A percentile compares a stretch with the other conserved stretches of the same genome.
phyloP scores from a whole-genome alignment of 345 rosid genomes.

The Kernera saxatilis region DNA sequence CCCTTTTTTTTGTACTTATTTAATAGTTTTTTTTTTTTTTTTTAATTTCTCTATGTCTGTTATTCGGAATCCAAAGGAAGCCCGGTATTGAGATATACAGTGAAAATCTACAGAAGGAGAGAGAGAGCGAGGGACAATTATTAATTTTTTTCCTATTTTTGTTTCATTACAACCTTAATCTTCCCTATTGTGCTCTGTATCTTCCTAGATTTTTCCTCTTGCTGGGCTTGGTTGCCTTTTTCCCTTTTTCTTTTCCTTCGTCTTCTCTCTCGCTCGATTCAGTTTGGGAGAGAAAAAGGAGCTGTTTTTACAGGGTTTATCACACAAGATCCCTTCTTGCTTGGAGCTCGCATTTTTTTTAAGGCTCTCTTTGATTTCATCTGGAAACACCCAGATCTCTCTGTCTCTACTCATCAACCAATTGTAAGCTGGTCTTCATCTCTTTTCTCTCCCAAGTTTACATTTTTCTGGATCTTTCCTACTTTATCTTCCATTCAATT shows the following conservation, averaged over 20 bases:
- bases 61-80: conserved; percentile 8
- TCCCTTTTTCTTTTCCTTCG: neutral
- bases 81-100: conserved; percentile 9
- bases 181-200: conserved; percentile 1
- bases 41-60: neutral
- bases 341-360: neutral
- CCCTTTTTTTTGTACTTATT: neutral
- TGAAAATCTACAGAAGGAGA: conserved; percentile 9
- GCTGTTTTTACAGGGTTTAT: conserved; percentile 35
- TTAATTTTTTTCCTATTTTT: neutral
- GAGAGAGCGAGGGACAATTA: neutral
- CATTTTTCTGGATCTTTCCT: neutral
- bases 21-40: neutral
- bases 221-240: conserved; percentile 24
- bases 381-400: conserved; percentile 21
- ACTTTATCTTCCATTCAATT: neutral
- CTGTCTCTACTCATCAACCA: neutral
- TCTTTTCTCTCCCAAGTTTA: neutral
- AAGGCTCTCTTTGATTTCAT: conserved; percentile 15
- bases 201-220: conserved; percentile 5
- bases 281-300: conserved; percentile 7
- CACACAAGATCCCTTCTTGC: conserved; percentile 19
- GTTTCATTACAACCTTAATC: conserved; percentile 25
- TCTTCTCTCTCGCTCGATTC: conserved; percentile 13
- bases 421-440: conserved; percentile 9